Conservation (phyloP, 2,329 filamentous ascomycete species). For the Colletotrichum sp. region DNA sequence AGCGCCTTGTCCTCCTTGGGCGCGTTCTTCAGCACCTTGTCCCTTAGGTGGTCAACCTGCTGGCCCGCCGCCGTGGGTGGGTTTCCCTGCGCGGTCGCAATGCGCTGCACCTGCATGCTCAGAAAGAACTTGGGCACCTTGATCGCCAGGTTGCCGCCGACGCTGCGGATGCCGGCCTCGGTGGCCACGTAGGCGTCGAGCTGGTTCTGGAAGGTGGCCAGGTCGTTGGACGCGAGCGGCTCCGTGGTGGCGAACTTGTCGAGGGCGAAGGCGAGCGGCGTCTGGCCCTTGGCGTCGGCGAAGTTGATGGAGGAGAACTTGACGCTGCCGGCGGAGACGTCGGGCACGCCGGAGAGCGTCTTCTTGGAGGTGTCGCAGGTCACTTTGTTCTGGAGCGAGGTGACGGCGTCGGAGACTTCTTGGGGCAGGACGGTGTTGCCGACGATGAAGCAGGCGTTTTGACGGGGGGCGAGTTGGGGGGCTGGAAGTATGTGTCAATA, state of each 20-base stretch:
- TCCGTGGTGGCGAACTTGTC: constrained; percentile 55
- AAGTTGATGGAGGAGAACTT: constrained; percentile 64
- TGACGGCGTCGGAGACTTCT: constrained; percentile 50
- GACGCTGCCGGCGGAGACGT: constrained; percentile 56
- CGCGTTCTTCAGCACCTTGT: constrained; percentile 63
- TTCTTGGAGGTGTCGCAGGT: constrained; percentile 53
- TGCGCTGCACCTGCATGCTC: constrained; percentile 62
- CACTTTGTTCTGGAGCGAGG: constrained; percentile 44
- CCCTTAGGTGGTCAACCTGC: constrained; percentile 61
- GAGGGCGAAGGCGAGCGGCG: constrained; percentile 60
- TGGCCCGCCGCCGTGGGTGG: constrained; percentile 53
- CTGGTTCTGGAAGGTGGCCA: constrained; percentile 56
- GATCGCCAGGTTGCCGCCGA: constrained; percentile 57
- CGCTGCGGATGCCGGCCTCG: constrained; percentile 61
- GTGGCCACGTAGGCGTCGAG: constrained; percentile 64
- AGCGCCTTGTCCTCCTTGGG: constrained; percentile 52
- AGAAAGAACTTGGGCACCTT: constrained; percentile 71
- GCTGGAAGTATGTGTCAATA: neutral
- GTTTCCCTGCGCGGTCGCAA: constrained; percentile 64
- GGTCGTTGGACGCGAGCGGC: constrained; percentile 53
- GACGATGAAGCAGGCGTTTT: constrained; percentile 58
- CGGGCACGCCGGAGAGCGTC: constrained; percentile 59
- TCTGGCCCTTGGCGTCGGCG: constrained; percentile 44
- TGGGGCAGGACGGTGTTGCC: constrained; percentile 54
- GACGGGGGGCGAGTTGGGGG: constrained; percentile 27